Conservation (phyloP, 495 filamentous ascomycete species). For the Baudoinia panamericana region DNA sequence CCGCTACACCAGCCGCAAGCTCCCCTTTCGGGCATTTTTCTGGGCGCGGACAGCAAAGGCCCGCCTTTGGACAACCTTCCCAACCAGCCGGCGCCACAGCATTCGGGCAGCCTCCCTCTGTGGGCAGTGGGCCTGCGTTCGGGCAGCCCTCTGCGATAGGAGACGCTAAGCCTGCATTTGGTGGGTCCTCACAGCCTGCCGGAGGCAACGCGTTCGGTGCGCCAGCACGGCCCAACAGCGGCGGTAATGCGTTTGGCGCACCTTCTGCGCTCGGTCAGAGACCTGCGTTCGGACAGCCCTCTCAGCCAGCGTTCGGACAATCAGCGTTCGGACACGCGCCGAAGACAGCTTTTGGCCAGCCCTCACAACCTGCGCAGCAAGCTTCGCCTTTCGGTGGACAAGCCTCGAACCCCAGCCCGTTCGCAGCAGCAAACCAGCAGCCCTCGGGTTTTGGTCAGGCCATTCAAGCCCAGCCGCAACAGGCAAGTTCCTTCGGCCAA, state of each 20-base stretch:
- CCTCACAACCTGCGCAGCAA: slow-evolving; percentile 3
- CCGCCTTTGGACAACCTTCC: slow-evolving; percentile 27
- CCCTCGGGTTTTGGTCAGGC: slow-evolving; percentile 17
- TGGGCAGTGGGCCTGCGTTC: slow-evolving; percentile 7
- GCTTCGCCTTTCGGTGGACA: slow-evolving; percentile 1
- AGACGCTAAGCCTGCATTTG: slow-evolving; percentile 24
- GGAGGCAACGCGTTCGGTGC: slow-evolving; percentile 5
- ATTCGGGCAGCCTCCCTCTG: neutral
- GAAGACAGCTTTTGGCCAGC: slow-evolving; percentile 6
- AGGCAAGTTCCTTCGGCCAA: slow-evolving; percentile 1
- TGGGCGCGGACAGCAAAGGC: neutral
- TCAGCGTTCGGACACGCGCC: slow-evolving; percentile 10
- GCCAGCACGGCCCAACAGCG: neutral
- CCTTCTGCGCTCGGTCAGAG: neutral
- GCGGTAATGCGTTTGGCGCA: slow-evolving; percentile 2
- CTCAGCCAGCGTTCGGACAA: slow-evolving; percentile 11
- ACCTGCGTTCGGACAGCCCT: slow-evolving; percentile 17
- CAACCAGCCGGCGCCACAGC: neutral
- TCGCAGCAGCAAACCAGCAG: neutral
- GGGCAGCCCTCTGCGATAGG: slow-evolving; percentile 13
- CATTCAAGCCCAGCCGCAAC: neutral
- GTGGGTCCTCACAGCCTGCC: slow-evolving; percentile 14
- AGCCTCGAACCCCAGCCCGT: neutral
- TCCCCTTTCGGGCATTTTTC: slow-evolving; percentile 23
- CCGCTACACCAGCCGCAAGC: neutral